Evolutionary conservation across 139 green algal species (phyloP), one percentile per base, ranked within the genome.

Genomic region (Chlamydomonas applanata): DNA sequence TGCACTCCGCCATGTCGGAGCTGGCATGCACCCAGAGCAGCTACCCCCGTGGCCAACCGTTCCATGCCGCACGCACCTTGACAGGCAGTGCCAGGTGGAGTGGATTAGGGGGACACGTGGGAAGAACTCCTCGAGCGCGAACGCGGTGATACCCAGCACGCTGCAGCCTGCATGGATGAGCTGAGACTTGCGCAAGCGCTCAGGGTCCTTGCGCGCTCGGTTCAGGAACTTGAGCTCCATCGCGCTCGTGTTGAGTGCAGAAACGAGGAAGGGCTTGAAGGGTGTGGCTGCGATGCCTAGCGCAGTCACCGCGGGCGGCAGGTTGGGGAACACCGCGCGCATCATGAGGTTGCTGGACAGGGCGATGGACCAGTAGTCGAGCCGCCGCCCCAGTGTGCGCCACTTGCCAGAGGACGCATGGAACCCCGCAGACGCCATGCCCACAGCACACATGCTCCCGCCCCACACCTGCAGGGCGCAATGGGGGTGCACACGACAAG

Each of bases 341-440:
- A 82, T 81, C 80, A 93, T 84, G 29, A 82, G 32, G n/a, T 71
- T 73, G 46, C 69, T 61, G 44, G 81, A 70, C 30, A 64, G 56
- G 4, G 80, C 61, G 30, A 88, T 87, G 2, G 73, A 78, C 76
- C 85, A 94, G 80, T 94, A 94, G 79, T 94, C 89, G 4, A 90
- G n/a, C 57, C 90, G 89, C 19, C 89, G 81, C 0, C 79, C 77
- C 22, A 83, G 59, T 49, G 79, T 40, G 4, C 89, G 77, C 24
- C 82, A 81, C 17, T 60, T 54, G 34, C 89, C 89, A 1, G 44
- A 71, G n/a, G 64, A 75, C 64, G 72, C 69, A 61, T 94, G 89
- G 78, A 93, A 94, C 0, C 73, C 49, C 0, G 77, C 70, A 34
- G 79, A 85, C 0, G 73, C 79, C 0, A 35, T 63, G 9, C 87